phyloP scores from a whole-genome alignment of 176 grass and related monocot species.

The Tillandsia fasciculata region DNA sequence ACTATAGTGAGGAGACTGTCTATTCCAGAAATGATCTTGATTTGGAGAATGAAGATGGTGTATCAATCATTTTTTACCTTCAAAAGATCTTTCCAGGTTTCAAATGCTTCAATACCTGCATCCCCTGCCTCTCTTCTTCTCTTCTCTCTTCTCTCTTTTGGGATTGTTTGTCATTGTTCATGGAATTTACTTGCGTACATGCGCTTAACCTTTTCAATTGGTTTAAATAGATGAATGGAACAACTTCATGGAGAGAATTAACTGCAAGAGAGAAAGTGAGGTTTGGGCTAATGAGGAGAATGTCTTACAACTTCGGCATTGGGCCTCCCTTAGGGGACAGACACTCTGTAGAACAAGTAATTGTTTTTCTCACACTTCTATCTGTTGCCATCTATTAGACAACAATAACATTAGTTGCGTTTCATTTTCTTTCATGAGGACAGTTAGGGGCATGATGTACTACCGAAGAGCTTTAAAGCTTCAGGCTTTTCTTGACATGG shows the following conservation, averaged over 20 bases:
- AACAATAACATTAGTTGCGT: slow-evolving; percentile 1
- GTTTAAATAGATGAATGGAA: slow-evolving; percentile 89
- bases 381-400: not conserved
- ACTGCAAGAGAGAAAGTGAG: slow-evolving; percentile 79
- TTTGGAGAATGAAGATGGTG: slow-evolving; percentile 96
- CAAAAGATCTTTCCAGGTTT: slow-evolving; percentile 98
- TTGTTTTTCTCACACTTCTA: not conserved
- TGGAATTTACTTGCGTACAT: not conserved
- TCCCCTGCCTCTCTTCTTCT: not conserved
- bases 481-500: slow-evolving; percentile 98
- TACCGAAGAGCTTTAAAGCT: slow-evolving; percentile 88
- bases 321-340: slow-evolving; percentile 87
- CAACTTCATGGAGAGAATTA: slow-evolving; percentile 90
- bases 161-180: not conserved
- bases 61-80: slow-evolving; percentile 98
- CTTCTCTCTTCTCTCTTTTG: not conserved
- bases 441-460: slow-evolving; percentile 99
- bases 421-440: slow-evolving; percentile 18
- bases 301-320: slow-evolving; percentile 81
- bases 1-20: slow-evolving; percentile 96
- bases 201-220: slow-evolving; percentile 17
- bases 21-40: slow-evolving; percentile 94
- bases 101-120: not conserved
- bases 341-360: slow-evolving; percentile 94
- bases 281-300: slow-evolving; percentile 93